Evolutionary conservation across 2,329 filamentous ascomycete species (phyloP), one percentile per base, ranked within the genome.

Genomic region (Bisporella sp.): DNA sequence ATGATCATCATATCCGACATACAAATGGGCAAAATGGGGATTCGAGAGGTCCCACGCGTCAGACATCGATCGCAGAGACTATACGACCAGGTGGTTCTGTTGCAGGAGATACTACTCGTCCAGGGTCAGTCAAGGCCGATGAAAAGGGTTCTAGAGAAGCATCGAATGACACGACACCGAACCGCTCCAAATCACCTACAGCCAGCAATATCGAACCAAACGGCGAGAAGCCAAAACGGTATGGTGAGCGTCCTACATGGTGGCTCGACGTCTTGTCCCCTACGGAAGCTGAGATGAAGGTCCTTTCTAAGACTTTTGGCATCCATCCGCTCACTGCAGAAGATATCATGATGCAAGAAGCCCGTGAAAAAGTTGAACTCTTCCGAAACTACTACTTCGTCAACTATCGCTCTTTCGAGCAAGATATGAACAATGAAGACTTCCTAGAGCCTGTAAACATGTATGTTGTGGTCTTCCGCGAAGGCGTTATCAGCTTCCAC

Each of bases 301-400:
- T 93, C 6, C 78, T 99, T 40, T 84, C 89, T 31, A 95, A 95
- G 64, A 80, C 93, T 0, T 99, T 99, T 65, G 89, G 90, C 12
- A 96, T 99, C 53, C 93, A 99, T 70, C 91, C 93, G 0, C 73
- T 99, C 52, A 99, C 93, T 0, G 85, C 89, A 1, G 93, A 99
- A 68, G 93, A 99, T 65, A 96, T 99, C 61, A 85, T 97, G 78
- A 85, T 96, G 73, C 89, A 97, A 67, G 93, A 99, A 71, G 88
- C 91, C 40, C 91, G 93, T 28, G 93, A 99, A 65, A 99, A 99
- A 71, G 93, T 99, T 1, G 93, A 99, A 67, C 77, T 99, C 1
- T 99, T 99, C 74, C 85, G 89, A 33, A 87, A 95, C 66, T 99
- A 99, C 71, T 99, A 99, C 69, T 96, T 99, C 63, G 89, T 99